Percentiles rank a stretch among this genome's conserved stretches.
These are phyloP conservation scores for Trichoderma semiorbis DNA, from an alignment of 2,329 filamentous ascomycete genomes.

Conservation along the genomic window DNA sequence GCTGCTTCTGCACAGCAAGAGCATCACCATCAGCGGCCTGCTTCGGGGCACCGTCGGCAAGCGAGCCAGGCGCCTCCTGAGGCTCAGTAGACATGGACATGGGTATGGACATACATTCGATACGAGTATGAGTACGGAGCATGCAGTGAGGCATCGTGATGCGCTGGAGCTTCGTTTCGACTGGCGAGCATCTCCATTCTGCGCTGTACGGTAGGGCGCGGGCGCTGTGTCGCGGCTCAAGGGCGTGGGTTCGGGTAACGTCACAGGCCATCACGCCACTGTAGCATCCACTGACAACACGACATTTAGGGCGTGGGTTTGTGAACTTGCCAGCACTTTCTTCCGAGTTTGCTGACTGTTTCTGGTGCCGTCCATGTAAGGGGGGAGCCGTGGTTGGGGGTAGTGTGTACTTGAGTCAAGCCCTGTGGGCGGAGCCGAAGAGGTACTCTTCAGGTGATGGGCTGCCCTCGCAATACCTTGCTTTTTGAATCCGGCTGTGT, in stretches of 20 bases:
- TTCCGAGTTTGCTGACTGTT: not conserved
- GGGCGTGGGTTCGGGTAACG: not conserved
- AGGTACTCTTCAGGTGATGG: not conserved
- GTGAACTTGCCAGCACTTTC: slow-evolving; percentile 1
- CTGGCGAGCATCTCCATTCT: not conserved
- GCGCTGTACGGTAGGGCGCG: not conserved
- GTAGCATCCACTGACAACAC: slow-evolving; percentile 16
- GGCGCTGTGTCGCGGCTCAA: not conserved
- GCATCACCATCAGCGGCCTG: not conserved
- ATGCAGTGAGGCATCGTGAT: not conserved
- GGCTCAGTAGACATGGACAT: not conserved
- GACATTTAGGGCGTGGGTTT: slow-evolving; percentile 10
- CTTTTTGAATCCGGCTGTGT: not conserved
- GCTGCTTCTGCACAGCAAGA: not conserved
- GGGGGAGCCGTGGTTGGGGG: not conserved
- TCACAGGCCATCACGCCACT: slow-evolving; percentile 19
- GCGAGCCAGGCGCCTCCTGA: not conserved
- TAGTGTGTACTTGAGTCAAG: not conserved
- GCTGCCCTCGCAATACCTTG: not conserved
- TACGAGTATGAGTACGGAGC: not conserved
- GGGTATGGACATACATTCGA: not conserved
- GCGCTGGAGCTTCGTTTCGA: not conserved
- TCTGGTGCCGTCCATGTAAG: not conserved
- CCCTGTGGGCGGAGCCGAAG: not conserved
- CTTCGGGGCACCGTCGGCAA: not conserved